Percentiles rank a stretch among this genome's conserved stretches.
phyloP scores from a whole-genome alignment of 106 monocot species.

The Phalaenopsis aphrodite region DNA sequence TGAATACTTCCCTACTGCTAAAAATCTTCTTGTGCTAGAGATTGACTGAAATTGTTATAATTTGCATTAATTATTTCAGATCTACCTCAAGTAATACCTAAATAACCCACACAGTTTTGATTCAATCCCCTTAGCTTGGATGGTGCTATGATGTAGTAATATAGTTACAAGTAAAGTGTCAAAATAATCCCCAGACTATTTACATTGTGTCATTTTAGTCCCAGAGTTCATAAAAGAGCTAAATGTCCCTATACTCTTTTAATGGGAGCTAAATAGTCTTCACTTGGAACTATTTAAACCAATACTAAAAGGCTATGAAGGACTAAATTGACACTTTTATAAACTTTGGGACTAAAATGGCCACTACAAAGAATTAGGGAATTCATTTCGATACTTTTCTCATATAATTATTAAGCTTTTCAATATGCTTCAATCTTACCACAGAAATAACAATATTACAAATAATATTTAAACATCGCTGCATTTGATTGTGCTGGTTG shows the following conservation, averaged over 20 bases:
- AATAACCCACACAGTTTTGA: background rate
- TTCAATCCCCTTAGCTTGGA: background rate
- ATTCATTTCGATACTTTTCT: too few species aligned
- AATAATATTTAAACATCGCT: background rate
- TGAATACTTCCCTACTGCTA: background rate
- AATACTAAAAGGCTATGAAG: too few species aligned
- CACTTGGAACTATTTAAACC: too few species aligned
- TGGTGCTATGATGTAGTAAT: background rate
- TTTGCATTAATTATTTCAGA: background rate
- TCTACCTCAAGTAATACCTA: background rate
- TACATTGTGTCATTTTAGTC: too few species aligned
- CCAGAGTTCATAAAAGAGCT: too few species aligned
- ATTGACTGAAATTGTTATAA: background rate
- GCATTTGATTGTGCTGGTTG: background rate
- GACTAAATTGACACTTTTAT: too few species aligned
- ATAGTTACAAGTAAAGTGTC: too few species aligned
- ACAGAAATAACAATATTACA: background rate
- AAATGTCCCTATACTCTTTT: too few species aligned
- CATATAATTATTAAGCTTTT: background rate
- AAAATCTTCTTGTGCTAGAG: background rate
- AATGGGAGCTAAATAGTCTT: too few species aligned
- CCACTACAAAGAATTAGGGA: too few species aligned
- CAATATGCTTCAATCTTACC: background rate
- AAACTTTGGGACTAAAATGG: too few species aligned
- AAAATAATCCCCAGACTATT: too few species aligned